Percentiles rank a stretch among this genome's conserved stretches.
Conservation (phyloP, 1,139 yeast genomes). For the Saccharomyces hybrid region DNA sequence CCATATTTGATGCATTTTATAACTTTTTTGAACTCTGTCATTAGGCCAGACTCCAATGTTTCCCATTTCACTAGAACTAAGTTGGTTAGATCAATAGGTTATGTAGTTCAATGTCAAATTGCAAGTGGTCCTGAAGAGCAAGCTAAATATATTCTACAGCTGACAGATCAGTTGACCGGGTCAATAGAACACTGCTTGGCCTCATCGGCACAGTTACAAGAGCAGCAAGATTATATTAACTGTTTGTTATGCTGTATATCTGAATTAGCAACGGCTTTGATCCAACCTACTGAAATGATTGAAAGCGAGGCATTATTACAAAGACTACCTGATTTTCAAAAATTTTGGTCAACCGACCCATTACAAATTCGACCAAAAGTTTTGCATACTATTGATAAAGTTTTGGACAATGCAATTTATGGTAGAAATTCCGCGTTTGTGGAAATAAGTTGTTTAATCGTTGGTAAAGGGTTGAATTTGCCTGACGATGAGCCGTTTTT, state of each 20-base stretch:
- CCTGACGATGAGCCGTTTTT: conserved; percentile 28
- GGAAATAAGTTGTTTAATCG: conserved; percentile 29
- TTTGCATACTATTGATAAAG: conserved; percentile 28
- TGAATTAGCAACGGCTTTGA: conserved; percentile 62
- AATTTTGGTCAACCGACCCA: conserved; percentile 35
- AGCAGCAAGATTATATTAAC: conserved; percentile 34
- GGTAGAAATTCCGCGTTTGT: conserved; percentile 23
- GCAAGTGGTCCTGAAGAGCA: conserved; percentile 39
- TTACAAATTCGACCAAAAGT: conserved; percentile 33
- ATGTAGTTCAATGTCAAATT: conserved; percentile 46
- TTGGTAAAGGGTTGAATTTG: conserved; percentile 25
- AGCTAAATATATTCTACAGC: conserved; percentile 29
- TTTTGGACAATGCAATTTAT: conserved; percentile 16
- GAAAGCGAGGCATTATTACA: conserved; percentile 28
- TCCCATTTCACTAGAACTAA: conserved; percentile 52
- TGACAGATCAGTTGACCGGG: conserved; percentile 24
- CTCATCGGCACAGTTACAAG: conserved; percentile 12
- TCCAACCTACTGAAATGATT: conserved; percentile 45
- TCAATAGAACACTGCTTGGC: conserved; percentile 18
- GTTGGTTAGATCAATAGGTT: conserved; percentile 52
- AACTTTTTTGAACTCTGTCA: conserved; percentile 44
- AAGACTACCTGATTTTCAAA: conserved; percentile 28
- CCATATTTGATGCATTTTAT: conserved; percentile 47
- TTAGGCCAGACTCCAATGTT: conserved; percentile 36
- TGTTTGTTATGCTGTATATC: conserved; percentile 55